These are phyloP conservation scores for Citropsis articulata DNA, from an alignment of 345 rosid genomes.

Conservation along the genomic window DNA sequence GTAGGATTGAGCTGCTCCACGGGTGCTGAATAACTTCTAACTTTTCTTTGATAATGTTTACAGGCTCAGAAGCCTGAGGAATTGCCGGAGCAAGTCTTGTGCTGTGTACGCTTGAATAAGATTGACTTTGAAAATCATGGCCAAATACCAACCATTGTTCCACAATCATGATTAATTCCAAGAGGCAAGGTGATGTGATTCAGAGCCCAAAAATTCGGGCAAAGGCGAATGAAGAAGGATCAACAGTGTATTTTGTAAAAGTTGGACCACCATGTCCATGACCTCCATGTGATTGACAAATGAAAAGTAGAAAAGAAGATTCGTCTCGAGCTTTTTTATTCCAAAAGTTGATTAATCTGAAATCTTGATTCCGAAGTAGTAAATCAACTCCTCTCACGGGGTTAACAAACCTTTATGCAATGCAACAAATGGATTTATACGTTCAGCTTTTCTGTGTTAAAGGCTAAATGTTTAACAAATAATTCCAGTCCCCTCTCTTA, in stretches of 20 bases:
- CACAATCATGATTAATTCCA: constrained; percentile 29
- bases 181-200: background rate
- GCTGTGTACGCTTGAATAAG: constrained; percentile 68
- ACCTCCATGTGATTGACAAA: background rate
- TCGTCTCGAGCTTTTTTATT: background rate
- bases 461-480: background rate
- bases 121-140: constrained; percentile 67
- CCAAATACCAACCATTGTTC: constrained; percentile 62
- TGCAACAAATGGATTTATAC: background rate
- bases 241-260: background rate
- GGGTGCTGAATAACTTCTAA: background rate
- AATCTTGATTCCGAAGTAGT: background rate
- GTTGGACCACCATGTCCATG: background rate
- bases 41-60: background rate
- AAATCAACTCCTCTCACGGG: background rate
- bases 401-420: background rate
- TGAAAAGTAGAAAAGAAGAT: background rate
- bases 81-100: constrained; percentile 77
- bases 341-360: background rate
- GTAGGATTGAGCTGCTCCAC: background rate
- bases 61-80: constrained; percentile 88
- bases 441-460: background rate
- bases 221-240: background rate
- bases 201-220: background rate
- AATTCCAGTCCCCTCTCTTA: background rate